Percentiles rank a stretch among this genome's conserved stretches.
These are phyloP conservation scores for Arxiozyma slooffiae DNA, from an alignment of 1,139 yeast genomes.

Conservation along the genomic window DNA sequence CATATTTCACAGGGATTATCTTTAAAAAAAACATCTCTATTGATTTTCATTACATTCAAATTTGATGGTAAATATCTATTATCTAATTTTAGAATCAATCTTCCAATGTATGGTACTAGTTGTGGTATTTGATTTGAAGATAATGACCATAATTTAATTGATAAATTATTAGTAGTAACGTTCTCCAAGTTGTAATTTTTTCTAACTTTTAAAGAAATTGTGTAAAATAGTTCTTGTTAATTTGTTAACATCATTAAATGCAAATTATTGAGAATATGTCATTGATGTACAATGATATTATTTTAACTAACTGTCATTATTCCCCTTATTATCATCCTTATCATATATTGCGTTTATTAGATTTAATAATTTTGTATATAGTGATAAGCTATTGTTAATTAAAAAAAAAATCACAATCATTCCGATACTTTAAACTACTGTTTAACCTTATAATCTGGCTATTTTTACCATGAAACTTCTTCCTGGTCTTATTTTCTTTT, in stretches of 20 bases:
- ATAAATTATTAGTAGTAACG: neutral
- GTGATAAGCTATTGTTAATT: constrained; percentile 3
- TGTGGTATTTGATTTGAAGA: neutral
- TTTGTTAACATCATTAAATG: neutral
- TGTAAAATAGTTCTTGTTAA: neutral
- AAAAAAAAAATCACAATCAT: constrained; percentile 26
- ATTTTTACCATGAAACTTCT: neutral
- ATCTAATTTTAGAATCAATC: neutral
- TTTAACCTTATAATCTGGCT: neutral
- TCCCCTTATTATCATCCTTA: constrained; percentile 7
- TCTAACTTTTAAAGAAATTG: neutral
- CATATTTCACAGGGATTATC: neutral
- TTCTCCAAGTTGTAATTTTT: neutral
- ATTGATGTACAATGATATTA: neutral
- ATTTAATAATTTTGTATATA: constrained; percentile 16
- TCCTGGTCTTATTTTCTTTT: neutral
- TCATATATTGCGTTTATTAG: constrained; percentile 15
- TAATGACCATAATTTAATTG: neutral
- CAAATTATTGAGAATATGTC: neutral
- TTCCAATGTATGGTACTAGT: neutral
- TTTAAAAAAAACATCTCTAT: neutral
- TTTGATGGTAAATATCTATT: neutral
- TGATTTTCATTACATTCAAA: neutral
- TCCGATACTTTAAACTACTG: constrained; percentile 19
- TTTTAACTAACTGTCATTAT: neutral